phyloP scores from a whole-genome alignment of 2,329 filamentous ascomycete genomes.

The Ophiostoma ips region DNA sequence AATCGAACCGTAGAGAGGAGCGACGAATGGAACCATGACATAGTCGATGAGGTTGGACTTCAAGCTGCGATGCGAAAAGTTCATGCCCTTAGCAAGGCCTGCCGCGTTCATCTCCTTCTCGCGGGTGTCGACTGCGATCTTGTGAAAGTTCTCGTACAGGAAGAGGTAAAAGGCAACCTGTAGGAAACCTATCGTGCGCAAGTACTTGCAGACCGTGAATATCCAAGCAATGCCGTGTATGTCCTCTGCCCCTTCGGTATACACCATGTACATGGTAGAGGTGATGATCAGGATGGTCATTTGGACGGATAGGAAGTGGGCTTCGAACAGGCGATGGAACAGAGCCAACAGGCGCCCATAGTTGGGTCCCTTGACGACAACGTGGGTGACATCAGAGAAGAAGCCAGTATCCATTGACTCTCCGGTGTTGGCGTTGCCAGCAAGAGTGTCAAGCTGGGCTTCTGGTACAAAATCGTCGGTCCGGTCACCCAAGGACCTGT shows the following conservation, averaged over 20 bases:
- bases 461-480: conserved; percentile 36
- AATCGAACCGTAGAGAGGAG: conserved; percentile 52
- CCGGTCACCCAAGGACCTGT: conserved; percentile 31
- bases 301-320: conserved; percentile 57
- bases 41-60: conserved; percentile 48
- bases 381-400: conserved; percentile 40
- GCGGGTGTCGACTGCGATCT: conserved; percentile 42
- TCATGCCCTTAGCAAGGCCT: conserved; percentile 49
- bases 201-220: conserved; percentile 43
- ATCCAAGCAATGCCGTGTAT: conserved; percentile 42
- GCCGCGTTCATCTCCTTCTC: conserved; percentile 54
- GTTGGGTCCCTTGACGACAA: conserved; percentile 35
- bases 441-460: conserved; percentile 20
- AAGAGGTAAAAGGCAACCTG: conserved; percentile 49
- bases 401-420: conserved; percentile 33
- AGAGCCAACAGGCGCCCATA: conserved; percentile 44
- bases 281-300: conserved; percentile 50
- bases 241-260: conserved; percentile 36
- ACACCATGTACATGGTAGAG: conserved; percentile 44
- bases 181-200: conserved; percentile 48
- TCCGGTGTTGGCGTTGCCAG: conserved; percentile 17
- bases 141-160: conserved; percentile 55
- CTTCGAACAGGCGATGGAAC: conserved; percentile 56
- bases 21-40: conserved; percentile 50
- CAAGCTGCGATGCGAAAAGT: conserved; percentile 45